Percentiles rank a stretch among this genome's conserved stretches.
Evolutionary conservation across 176 grass and related monocot genomes (phyloP).

Genomic region (Secale cereale): DNA sequence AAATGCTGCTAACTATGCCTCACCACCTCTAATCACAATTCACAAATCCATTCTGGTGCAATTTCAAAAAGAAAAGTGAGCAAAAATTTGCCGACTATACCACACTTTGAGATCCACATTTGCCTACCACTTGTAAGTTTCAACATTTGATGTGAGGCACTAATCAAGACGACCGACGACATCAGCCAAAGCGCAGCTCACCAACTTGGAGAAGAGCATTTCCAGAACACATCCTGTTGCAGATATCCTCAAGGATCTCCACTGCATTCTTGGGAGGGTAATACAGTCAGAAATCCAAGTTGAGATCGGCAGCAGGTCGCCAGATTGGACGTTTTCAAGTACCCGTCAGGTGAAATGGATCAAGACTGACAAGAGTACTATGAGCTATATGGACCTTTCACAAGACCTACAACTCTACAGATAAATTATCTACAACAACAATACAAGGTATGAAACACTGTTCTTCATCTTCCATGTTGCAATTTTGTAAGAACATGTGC

Average conservation of each 20-base stretch:
- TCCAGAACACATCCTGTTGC: slow-evolving; percentile 43
- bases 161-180: background rate
- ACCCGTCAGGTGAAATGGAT: background rate
- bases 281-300: slow-evolving; percentile 32
- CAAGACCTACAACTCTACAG: slow-evolving; percentile 19
- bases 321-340: slow-evolving; percentile 25
- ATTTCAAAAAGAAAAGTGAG: slow-evolving; percentile 13
- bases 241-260: slow-evolving; percentile 38
- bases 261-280: slow-evolving; percentile 8
- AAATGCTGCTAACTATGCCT: slow-evolving; percentile 32
- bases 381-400: slow-evolving; percentile 58
- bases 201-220: slow-evolving; percentile 17
- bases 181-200: slow-evolving; percentile 8
- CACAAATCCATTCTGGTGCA: slow-evolving; percentile 37
- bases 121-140: slow-evolving; percentile 9
- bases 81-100: slow-evolving; percentile 35
- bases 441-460: slow-evolving; percentile 14
- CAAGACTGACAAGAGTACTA: slow-evolving; percentile 1
- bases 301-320: slow-evolving; percentile 41
- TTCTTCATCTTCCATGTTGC: slow-evolving; percentile 28
- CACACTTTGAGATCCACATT: slow-evolving; percentile 22
- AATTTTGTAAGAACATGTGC: slow-evolving; percentile 13
- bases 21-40: slow-evolving; percentile 40
- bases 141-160: background rate
- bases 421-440: slow-evolving; percentile 65